phyloP scores from a whole-genome alignment of 2,329 filamentous ascomycete genomes.

The Ascochyta koolunga region DNA sequence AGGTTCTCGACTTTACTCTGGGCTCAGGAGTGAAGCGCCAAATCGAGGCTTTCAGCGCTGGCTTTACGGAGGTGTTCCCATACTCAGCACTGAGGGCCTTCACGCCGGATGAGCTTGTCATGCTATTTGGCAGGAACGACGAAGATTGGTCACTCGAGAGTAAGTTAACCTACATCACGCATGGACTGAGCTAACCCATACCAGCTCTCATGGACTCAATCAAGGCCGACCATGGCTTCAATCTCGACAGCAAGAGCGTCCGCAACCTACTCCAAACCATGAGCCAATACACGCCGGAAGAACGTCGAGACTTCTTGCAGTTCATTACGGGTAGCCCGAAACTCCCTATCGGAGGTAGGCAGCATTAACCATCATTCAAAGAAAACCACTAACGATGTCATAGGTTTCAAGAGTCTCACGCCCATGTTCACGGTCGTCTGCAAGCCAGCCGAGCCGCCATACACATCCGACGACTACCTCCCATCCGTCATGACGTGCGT shows the following conservation, averaged over 20 bases:
- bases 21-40: conserved; percentile 87
- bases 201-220: conserved; percentile 94
- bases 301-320: conserved; percentile 92
- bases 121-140: conserved; percentile 88
- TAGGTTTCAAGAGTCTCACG: conserved; percentile 94
- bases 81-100: conserved; percentile 92
- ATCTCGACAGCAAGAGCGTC: conserved; percentile 96
- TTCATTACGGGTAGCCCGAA: conserved; percentile 98
- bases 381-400: conserved; percentile 8
- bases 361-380: background rate
- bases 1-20: conserved; percentile 88
- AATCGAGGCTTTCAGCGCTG: conserved; percentile 85
- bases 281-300: conserved; percentile 77
- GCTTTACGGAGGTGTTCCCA: conserved; percentile 95
- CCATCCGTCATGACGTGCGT: conserved; percentile 99
- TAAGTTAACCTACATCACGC: conserved; percentile 58
- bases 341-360: conserved; percentile 92
- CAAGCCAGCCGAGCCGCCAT: conserved; percentile 95
- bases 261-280: conserved; percentile 92
- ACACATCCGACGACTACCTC: conserved; percentile 95
- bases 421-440: conserved; percentile 99
- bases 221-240: conserved; percentile 98
- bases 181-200: conserved; percentile 32
- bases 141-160: conserved; percentile 98
- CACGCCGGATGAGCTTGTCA: conserved; percentile 92